Evolutionary conservation across 2,329 filamentous ascomycete species (phyloP).

Genomic region (Calonectria montana): DNA sequence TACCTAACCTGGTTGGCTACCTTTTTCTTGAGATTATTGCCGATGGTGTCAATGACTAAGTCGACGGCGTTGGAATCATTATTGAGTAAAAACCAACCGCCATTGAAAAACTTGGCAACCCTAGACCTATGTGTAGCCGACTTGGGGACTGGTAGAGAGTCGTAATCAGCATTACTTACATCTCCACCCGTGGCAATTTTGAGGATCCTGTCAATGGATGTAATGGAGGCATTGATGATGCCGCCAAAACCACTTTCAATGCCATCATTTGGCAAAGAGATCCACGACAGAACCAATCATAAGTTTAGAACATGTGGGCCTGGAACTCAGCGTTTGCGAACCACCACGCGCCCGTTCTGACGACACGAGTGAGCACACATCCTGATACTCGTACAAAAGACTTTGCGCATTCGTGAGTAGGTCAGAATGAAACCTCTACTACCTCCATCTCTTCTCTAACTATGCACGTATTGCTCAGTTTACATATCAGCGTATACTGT

Average conservation of each 20-base stretch:
- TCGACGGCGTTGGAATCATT: neutral
- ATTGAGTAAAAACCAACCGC: neutral
- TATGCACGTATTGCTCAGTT: too few relatives aligned
- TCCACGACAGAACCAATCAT: too few relatives aligned
- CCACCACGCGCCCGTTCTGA: too few relatives aligned
- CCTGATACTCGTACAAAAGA: too few relatives aligned
- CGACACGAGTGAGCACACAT: too few relatives aligned
- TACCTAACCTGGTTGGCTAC: neutral
- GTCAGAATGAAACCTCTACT: too few relatives aligned
- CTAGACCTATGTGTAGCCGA: neutral
- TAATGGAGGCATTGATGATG: neutral
- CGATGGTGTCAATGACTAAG: neutral
- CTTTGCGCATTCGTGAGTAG: too few relatives aligned
- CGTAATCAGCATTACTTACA: neutral
- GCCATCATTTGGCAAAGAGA: too few relatives aligned
- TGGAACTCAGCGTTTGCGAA: too few relatives aligned
- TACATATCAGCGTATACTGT: too few relatives aligned
- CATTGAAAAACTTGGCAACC: neutral
- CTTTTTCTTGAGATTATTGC: neutral
- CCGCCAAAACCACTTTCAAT: neutral
- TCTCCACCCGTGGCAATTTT: neutral
- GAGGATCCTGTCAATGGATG: neutral
- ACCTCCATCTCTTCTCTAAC: too few relatives aligned
- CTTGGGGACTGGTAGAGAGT: neutral
- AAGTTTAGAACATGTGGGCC: too few relatives aligned